phyloP scores from a whole-genome alignment of 1,139 yeast genomes.

The Trichomonascaceae sp. region DNA sequence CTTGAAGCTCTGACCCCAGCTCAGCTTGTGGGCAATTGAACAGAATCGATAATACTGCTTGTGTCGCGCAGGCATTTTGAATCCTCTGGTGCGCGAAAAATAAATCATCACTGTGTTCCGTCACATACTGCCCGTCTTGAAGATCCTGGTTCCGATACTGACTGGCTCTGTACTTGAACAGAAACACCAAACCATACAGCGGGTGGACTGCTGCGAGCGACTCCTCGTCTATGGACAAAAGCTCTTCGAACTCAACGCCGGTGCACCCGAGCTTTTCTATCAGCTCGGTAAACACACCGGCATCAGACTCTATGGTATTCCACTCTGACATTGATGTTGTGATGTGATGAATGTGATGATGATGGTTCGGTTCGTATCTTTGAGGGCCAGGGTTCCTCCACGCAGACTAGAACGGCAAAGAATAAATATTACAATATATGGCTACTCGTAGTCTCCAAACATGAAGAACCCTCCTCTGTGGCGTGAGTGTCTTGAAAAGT shows the following conservation, averaged over 20 bases:
- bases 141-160: constrained; percentile 27
- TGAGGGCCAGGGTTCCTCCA: too few species aligned
- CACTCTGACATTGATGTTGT: constrained; percentile 32
- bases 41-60: constrained; percentile 52
- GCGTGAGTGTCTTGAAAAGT: constrained; percentile 83
- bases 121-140: constrained; percentile 31
- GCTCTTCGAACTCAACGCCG: constrained; percentile 47
- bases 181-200: constrained; percentile 47
- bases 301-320: constrained; percentile 65
- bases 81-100: constrained; percentile 58
- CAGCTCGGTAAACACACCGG: constrained; percentile 59
- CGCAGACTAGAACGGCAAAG: background rate
- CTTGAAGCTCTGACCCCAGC: constrained; percentile 37
- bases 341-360: constrained; percentile 2
- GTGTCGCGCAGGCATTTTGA: constrained; percentile 69
- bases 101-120: constrained; percentile 18
- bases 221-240: constrained; percentile 40
- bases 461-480: constrained; percentile 34
- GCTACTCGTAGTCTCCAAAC: constrained; percentile 29
- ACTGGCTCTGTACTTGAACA: constrained; percentile 44
- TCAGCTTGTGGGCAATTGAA: constrained; percentile 32
- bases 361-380: too few species aligned
- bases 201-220: constrained; percentile 30
- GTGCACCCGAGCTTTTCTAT: constrained; percentile 45
- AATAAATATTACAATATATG: background rate